Evolutionary conservation across 2,329 filamentous ascomycete genomes (phyloP), one percentile per base, ranked within the genome.

Genomic region (Clonostachys chloroleuca): DNA sequence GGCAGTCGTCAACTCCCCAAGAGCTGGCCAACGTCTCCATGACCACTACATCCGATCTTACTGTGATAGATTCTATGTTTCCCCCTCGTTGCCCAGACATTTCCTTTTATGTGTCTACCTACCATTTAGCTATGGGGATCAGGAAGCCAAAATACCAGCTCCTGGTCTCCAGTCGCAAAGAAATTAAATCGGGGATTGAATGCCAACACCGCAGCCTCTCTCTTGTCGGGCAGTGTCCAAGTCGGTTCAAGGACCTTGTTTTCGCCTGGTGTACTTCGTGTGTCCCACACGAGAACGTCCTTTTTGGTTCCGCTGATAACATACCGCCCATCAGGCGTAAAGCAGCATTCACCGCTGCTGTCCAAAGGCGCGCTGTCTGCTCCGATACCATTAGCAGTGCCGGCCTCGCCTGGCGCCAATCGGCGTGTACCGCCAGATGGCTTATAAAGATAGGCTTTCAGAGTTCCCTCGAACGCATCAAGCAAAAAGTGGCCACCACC

Each of bases 131-230:
- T 67, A 56, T 80, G 74, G 40, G 82, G 79, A 61, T 90, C 86
- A 2, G 87, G 87, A 35, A 89, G 65, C 87, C 87, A 92, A 56
- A 92, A 89, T 17, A 89, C 68, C 50, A 90, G 72, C 46, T 96
- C 91, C 59, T 86, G 86, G 57, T 97, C 92, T 5, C 90, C 94
- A 41, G 86, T 94, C 9, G 90, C 92, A 55, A 97, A 79, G 72
- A 96, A 84, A 66, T 97, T 96, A 66, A 87, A 94, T 44, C 92
- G 80, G 24, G 92, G 94, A 62, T 96, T 97, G 64, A 91, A 94
- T 18, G 87, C 89, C 40, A 96, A 75, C 12, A 95, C 78, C 1
- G 87, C 87, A 5, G 82, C 82, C 67, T 81, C 83, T 62, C 74
- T 83, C 70, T 78, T 80, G 55, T 86, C 83, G 39, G 86, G 81